Base-by-base conservation (phyloP, 352 stramenopile genomes). In the Halophytophthora batemanensis region DNA sequence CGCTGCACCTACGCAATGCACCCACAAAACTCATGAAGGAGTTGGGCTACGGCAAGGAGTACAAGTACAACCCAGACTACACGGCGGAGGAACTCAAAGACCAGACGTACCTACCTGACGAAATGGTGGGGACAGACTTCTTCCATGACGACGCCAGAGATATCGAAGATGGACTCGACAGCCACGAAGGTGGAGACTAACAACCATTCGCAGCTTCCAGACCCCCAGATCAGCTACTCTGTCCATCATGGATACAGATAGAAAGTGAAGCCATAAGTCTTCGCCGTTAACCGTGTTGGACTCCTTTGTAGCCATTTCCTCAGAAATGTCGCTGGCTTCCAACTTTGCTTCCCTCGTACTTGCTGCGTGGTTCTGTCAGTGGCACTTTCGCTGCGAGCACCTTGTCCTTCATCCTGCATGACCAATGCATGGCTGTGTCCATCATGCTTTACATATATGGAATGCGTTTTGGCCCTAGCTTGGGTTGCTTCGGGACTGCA, bases 21-120 rank as follows among this genome's bases (percentile, higher is more conserved):
- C 84, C 83, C 0, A 95, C 84, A 13, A 71, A 69, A 37, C 68
- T 90, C 17, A 94, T 94, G 84, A 67, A 83, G 33, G 52, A 82
- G n/a, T 33, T 91, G 10, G 83, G 80, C 1, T 95, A 89, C 44
- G 78, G 71, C 14, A 75, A 87, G 33, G 78, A 78, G 14, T 95
- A 95, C 56, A 76, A 84, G 51, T 95, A 95, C 58, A 95, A 95
- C 35, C 82, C 82, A 2, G 59, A 88, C 54, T 86, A 77, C 48
- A 75, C 71, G 2, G 59, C 64, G 0, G 71, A 90, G 23, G 80
- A 90, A 45, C 57, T 80, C 0, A 78, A 78, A 36, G 66, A 93
- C 48, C 86, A 96, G 50, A 93, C 82, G n/a, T 96, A 96, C 61
- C 22, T 96, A 15, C 86, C 86, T 2, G 55, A 71, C 2, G 79